Evolutionary conservation across 192 early-diverging fungal species (phyloP), one percentile per base, ranked within the genome.

Genomic region (Mycoemilia scoparia): DNA sequence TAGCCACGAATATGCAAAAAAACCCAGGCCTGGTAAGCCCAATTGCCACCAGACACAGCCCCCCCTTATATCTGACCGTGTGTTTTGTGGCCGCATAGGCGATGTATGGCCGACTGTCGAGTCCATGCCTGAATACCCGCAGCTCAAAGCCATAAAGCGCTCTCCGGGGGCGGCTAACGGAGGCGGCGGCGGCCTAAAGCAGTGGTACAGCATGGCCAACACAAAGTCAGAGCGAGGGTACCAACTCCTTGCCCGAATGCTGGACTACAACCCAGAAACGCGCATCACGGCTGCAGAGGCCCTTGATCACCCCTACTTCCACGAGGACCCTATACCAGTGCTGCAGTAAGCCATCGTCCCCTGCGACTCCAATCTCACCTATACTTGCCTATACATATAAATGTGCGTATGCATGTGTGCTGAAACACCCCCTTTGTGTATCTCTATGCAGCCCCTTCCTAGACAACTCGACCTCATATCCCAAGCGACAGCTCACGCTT

Each of bases 251-350:
- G 52, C 69, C 4, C 63, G 65, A 4, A 40, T 95, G 51, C 60
- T 95, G 3, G 80, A 76, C 24, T 96, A 87, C 28, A 72, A 84
- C 29, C 88, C 88, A 4, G 55, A 54, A 34, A 60, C 70, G 15
- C 56, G 91, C 4, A 75, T 90, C 25, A 63, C 72, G 10, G 85
- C 86, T 0, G 63, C 68, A 14, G 68, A 74, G 25, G 91, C 91
- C 1, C 49, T 87, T 6, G 70, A 73, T 14, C 83, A 87, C 51
- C 60, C 72, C 13, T 93, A 84, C 34, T 90, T 91, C 38, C 57
- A 61, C 24, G 87, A 91, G 38, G 78, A 61, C 5, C 58, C 58
- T 5, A 34, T 21, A 27, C 58, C 58, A 1, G 45, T 46, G 11
- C 43, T 39, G 12, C 58, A 61, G n/a, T n/a, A n/a, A n/a, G n/a